These are phyloP conservation scores for Coemansia pectinata DNA, from an alignment of 192 early-diverging fungal species.

Conservation along the genomic window DNA sequence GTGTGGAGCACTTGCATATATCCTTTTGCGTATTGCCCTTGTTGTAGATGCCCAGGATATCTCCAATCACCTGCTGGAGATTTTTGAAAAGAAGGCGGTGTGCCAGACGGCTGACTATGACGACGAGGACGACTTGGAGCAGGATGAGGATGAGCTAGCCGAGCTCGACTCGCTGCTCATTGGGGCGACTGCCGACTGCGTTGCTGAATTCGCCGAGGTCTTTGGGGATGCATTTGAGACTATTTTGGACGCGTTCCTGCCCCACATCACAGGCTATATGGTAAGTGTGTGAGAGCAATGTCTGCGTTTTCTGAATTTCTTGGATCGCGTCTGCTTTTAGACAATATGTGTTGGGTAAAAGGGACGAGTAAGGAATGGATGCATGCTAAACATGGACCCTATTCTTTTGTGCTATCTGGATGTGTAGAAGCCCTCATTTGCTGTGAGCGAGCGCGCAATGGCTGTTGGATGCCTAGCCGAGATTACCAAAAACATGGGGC, in stretches of 20 bases:
- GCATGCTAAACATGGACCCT: background rate
- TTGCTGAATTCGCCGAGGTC: slow-evolving; percentile 72
- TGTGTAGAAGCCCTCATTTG: slow-evolving; percentile 61
- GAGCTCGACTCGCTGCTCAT: slow-evolving; percentile 84
- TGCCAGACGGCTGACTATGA: slow-evolving; percentile 63
- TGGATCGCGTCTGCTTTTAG: background rate
- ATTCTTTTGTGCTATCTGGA: slow-evolving; percentile 15
- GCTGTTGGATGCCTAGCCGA: slow-evolving; percentile 87
- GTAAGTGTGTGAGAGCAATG: slow-evolving; percentile 31
- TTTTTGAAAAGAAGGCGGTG: slow-evolving; percentile 72
- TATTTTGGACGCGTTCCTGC: slow-evolving; percentile 78
- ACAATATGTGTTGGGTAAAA: background rate
- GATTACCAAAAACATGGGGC: slow-evolving; percentile 62
- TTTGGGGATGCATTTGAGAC: slow-evolving; percentile 74
- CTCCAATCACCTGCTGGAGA: slow-evolving; percentile 46
- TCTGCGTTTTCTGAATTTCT: background rate
- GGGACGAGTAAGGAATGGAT: background rate
- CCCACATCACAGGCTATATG: slow-evolving; percentile 79
- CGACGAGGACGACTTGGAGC: slow-evolving; percentile 60
- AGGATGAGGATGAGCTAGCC: slow-evolving; percentile 82
- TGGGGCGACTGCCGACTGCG: slow-evolving; percentile 76
- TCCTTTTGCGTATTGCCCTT: background rate
- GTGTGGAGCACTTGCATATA: background rate
- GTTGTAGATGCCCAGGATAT: slow-evolving; percentile 47
- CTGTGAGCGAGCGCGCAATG: slow-evolving; percentile 82